Evolutionary conservation across 352 stramenopile species (phyloP), one percentile per base, ranked within the genome.

Genomic region (Globisporangium emineosum): DNA sequence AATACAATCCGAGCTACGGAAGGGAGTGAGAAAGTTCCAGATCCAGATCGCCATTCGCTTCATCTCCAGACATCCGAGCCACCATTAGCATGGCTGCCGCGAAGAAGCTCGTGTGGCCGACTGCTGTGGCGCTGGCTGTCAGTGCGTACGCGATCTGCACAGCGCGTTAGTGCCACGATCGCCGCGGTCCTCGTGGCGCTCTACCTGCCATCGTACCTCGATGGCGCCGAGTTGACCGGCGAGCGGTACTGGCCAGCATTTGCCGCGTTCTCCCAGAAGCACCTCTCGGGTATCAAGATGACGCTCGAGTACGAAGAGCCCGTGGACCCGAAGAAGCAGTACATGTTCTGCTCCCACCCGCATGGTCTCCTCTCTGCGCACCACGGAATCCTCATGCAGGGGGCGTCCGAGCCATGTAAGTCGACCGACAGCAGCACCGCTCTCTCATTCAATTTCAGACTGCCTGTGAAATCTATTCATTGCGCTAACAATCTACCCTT

Each of bases 311-410:
- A 86, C 67, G 83, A 95, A 55, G 74, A 83, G 54, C 70, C 72
- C 9, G 64, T 93, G 50, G 74, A 88, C 37, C 73, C 79, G 5
- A 62, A 55, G 30, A 83, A 80, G 70, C 84, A 91, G 62, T 87
- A 93, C 60, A 85, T 95, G 30, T 90, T 92, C 55, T 88, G 74
- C 59, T 89, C 79, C 3, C 86, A 95, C 55, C 86, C 86, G 42
- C 86, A 95, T 57, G 86, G 84, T 15, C 57, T 93, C 12, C 52
- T 90, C 45, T 95, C 86, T 10, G 76, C 64, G 37, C 83, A 93
- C 60, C 83, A 95, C 62, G 86, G 79, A 0, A 68, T 80, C 21
- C 67, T 93, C 27, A 68, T 93, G 70, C 70, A 71, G 15, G 83
- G 83, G 7, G 75, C 76, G 1, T 88, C 81, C 6, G 73, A 67